Percentiles rank a stretch among this genome's conserved stretches.
phyloP scores from a whole-genome alignment of 495 filamentous ascomycete genomes.

The Hypoxylon crocopeplum region DNA sequence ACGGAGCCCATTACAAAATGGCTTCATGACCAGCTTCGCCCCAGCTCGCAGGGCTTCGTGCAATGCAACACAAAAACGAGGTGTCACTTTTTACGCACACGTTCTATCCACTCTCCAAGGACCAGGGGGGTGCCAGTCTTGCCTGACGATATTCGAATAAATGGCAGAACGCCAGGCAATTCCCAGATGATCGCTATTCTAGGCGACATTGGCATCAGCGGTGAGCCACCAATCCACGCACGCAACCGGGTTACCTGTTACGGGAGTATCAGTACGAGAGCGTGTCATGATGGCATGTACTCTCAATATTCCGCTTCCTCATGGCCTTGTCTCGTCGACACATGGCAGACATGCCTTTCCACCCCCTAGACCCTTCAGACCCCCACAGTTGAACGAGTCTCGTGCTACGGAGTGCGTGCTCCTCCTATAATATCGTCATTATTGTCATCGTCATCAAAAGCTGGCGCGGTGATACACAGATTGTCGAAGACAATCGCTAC shows the following conservation, averaged over 20 bases:
- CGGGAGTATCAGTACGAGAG: slow-evolving; percentile 16
- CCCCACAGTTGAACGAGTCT: slow-evolving; percentile 28
- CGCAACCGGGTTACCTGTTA: slow-evolving; percentile 23
- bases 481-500: slow-evolving; percentile 38
- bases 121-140: slow-evolving; percentile 11
- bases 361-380: background rate
- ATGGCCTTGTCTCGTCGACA: slow-evolving; percentile 32
- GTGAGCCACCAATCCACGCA: slow-evolving; percentile 34
- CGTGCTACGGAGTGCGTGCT: slow-evolving; percentile 26
- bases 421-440: slow-evolving; percentile 29
- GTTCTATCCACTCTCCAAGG: slow-evolving; percentile 11
- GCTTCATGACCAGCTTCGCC: slow-evolving; percentile 26
- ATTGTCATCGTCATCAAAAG: slow-evolving; percentile 28
- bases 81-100: slow-evolving; percentile 27
- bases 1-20: slow-evolving; percentile 17
- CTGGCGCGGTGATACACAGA: slow-evolving; percentile 36
- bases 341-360: slow-evolving; percentile 27
- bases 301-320: slow-evolving; percentile 8
- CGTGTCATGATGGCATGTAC: slow-evolving; percentile 1
- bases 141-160: slow-evolving; percentile 23
- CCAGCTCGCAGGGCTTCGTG: slow-evolving; percentile 18
- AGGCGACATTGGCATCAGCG: slow-evolving; percentile 34
- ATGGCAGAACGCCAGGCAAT: background rate
- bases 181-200: slow-evolving; percentile 31
- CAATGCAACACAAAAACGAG: slow-evolving; percentile 31